Evolutionary conservation across 2,329 filamentous ascomycete genomes (phyloP), one percentile per base, ranked within the genome.

Genomic region (Phoma herbarum): DNA sequence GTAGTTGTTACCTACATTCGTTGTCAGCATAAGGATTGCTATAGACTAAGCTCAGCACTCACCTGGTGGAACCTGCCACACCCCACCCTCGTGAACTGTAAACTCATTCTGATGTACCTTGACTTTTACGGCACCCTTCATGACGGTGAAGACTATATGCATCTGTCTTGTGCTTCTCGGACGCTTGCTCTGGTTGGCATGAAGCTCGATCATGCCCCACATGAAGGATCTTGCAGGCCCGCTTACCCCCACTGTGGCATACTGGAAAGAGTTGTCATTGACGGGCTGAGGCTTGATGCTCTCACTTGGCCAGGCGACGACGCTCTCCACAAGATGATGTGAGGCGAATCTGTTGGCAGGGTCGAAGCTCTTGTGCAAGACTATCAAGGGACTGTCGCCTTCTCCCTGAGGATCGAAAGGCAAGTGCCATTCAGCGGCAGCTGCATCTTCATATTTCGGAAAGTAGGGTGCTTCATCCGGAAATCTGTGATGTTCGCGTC

Each of bases 1-100:
- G 78, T 99, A 99, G 69, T 92, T 90, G 74, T 98, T 98, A 49
- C 94, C 94, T 97, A n/a, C n/a, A n/a, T n/a, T n/a, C n/a, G n/a
- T n/a, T n/a, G n/a, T n/a, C n/a, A n/a, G 44, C 22, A 49, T 22
- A 28, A 20, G 8, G 23, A 50, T 22, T 50, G 52, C 29, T 28
- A 14, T 8, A 22, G 22, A 18, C 9, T 20, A 2, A 2, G 3
- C 11, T 20, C 16, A 25, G 4, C 62, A 80, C 90, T 83, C 79
- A 97, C 94, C 94, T 87, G 94, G 87, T 23, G 95, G 95, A 61
- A 99, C 93, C 77, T 97, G 93, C 85, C 92, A 98, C 77, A 93
- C 90, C 52, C 94, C 94, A 37, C 94, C 93, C 67, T 90, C 92
- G 35, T 89, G 88, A 63, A 97, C 93, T 57, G 90, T 88, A 75